Evolutionary conservation across 768 basidiomycete genomes (phyloP).

Genomic region (Galerina marginata): DNA sequence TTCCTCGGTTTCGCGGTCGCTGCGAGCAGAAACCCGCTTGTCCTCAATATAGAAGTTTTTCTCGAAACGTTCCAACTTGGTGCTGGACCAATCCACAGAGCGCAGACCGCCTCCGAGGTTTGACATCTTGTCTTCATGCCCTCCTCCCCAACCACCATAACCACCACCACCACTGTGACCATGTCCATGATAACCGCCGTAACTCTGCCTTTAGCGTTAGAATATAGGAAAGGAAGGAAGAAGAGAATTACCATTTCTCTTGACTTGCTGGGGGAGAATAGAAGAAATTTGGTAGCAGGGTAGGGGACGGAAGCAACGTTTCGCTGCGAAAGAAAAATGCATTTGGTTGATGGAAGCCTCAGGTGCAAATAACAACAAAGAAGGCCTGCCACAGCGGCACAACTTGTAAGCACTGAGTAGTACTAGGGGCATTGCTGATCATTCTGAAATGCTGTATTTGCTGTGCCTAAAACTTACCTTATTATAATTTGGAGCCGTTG

Average conservation of each 20-base stretch:
- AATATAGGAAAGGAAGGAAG: not conserved
- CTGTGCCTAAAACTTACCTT: too few relatives aligned
- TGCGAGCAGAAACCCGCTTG: slow-evolving; percentile 75
- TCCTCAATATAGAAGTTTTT: slow-evolving; percentile 98
- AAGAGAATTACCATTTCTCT: slow-evolving; percentile 16
- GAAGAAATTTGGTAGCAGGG: slow-evolving; percentile 4
- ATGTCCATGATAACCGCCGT: slow-evolving; percentile 48
- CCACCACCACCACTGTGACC: slow-evolving; percentile 52
- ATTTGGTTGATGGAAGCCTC: slow-evolving; percentile 8
- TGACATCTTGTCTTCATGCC: slow-evolving; percentile 74
- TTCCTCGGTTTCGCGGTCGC: slow-evolving; percentile 87
- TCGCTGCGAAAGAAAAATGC: slow-evolving; percentile 11
- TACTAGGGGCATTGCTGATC: too few relatives aligned
- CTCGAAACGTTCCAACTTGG: slow-evolving; percentile 85
- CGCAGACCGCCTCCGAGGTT: slow-evolving; percentile 83
- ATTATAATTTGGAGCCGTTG: too few relatives aligned
- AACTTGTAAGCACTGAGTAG: not conserved
- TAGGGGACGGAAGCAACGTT: slow-evolving; percentile 8
- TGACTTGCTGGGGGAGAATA: slow-evolving; percentile 1
- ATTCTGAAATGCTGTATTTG: too few relatives aligned
- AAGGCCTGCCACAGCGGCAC: slow-evolving; percentile 21
- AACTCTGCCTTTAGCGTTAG: slow-evolving; percentile 38
- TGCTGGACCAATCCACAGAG: slow-evolving; percentile 81
- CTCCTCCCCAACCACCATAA: slow-evolving; percentile 59
- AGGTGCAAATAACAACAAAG: slow-evolving; percentile 25